Evolutionary conservation across 192 early-diverging fungal species (phyloP).

Genomic region (Coemansia sp.): DNA sequence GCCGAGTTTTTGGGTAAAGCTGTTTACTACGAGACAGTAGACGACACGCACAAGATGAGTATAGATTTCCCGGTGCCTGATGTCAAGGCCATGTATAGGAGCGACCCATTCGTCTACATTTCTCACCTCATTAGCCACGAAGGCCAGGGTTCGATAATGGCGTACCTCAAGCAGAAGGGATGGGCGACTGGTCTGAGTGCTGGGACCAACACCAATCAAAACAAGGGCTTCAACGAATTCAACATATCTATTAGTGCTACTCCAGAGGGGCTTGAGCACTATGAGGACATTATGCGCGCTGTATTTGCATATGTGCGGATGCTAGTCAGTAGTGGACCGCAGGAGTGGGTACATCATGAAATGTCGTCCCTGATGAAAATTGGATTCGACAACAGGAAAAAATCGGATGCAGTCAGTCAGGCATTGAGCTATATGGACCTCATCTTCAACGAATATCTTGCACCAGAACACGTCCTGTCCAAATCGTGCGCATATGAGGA

Average conservation of each 20-base stretch:
- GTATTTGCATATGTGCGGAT: constrained; percentile 40
- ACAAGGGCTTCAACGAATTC: constrained; percentile 19
- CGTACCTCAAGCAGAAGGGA: constrained; percentile 76
- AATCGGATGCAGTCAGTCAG: constrained; percentile 48
- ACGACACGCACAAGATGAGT: constrained; percentile 67
- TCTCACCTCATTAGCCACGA: constrained; percentile 81
- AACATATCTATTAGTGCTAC: constrained; percentile 16
- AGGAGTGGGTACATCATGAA: constrained; percentile 33
- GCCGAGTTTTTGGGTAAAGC: constrained; percentile 59
- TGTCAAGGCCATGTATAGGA: constrained; percentile 54
- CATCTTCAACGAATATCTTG: constrained; percentile 70
- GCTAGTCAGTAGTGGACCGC: constrained; percentile 23
- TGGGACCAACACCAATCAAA: background rate
- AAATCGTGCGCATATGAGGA: constrained; percentile 64
- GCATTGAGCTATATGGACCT: constrained; percentile 60
- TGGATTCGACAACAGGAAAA: constrained; percentile 65
- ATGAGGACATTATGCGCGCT: constrained; percentile 26
- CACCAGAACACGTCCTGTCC: constrained; percentile 65
- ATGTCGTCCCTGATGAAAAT: constrained; percentile 36
- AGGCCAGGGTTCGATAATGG: constrained; percentile 78
- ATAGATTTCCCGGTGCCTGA: constrained; percentile 85
- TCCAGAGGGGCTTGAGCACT: constrained; percentile 21
- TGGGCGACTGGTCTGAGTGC: constrained; percentile 66
- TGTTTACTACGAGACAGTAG: constrained; percentile 71
- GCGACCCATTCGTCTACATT: constrained; percentile 67